phyloP scores from a whole-genome alignment of 768 basidiomycete genomes.

The Kockovaella imperatae region DNA sequence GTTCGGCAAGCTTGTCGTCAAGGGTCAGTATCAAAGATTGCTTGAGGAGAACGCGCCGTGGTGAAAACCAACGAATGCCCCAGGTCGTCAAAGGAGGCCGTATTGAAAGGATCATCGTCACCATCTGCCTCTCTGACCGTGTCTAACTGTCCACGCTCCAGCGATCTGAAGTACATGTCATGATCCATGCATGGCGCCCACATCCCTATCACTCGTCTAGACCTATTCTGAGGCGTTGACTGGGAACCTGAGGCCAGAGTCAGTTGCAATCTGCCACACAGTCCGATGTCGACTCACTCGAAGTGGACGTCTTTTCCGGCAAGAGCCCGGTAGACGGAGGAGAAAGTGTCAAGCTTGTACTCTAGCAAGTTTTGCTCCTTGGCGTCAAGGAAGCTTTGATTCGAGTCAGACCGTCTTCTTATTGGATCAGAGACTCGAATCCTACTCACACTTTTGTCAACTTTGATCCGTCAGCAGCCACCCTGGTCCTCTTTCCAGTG shows the following conservation, averaged over 20 bases:
- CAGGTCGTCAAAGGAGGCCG: no score
- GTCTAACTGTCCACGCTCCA: no score
- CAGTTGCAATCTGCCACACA: background rate
- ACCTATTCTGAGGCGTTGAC: constrained; percentile 31
- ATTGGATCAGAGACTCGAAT: background rate
- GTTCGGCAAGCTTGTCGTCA: background rate
- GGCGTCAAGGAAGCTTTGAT: constrained; percentile 80
- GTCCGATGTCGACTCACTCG: constrained; percentile 24
- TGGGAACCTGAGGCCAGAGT: constrained; percentile 31
- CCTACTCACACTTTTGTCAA: constrained; percentile 87
- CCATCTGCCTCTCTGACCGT: no score
- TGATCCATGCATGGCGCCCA: constrained; percentile 20
- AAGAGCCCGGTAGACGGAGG: constrained; percentile 83
- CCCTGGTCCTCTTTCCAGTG: constrained; percentile 94
- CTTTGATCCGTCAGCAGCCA: constrained; percentile 87
- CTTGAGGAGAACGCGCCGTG: no score
- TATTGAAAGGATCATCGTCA: no score
- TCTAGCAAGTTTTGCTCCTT: constrained; percentile 97
- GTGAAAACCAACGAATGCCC: no score
- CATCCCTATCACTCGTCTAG: constrained; percentile 10
- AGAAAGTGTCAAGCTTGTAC: constrained; percentile 99
- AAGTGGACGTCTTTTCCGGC: constrained; percentile 85
- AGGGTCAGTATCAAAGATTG: no score
- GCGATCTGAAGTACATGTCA: no score
- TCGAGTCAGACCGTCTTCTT: constrained; percentile 5